Conservation (phyloP, 2,329 filamentous ascomycete genomes). For the Calonectria fujianensis region DNA sequence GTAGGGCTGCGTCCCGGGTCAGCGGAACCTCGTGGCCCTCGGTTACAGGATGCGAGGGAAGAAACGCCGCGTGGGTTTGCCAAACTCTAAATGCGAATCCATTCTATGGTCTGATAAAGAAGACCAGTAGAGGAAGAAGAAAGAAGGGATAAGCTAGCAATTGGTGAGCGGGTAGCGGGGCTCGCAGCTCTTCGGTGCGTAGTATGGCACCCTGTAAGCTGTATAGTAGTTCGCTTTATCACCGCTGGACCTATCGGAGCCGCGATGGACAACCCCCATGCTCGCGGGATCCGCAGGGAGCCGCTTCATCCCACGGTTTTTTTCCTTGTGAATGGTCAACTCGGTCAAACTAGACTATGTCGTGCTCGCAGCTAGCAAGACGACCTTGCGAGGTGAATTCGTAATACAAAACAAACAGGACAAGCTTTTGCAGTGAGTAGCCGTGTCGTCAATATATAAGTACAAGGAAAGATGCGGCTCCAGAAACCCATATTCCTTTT, state of each 20-base stretch:
- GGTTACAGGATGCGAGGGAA: background rate
- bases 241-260: conserved; percentile 10
- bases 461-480: conserved; percentile 31
- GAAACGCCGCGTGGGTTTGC: conserved; percentile 1
- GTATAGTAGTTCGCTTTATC: conserved; percentile 21
- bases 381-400: conserved; percentile 11
- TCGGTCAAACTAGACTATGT: conserved; percentile 22
- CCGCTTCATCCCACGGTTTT: conserved; percentile 12
- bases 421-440: background rate
- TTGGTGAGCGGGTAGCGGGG: conserved; percentile 4
- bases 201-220: too few species aligned
- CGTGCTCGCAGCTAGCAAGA: conserved; percentile 35
- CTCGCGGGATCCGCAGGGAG: conserved; percentile 1
- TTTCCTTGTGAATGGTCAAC: conserved; percentile 5
- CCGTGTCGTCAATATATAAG: conserved; percentile 15
- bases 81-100: conserved; percentile 17
- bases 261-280: conserved; percentile 1
- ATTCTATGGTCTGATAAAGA: conserved; percentile 9
- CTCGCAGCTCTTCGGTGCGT: background rate
- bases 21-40: conserved; percentile 22
- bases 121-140: background rate
- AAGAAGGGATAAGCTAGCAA: background rate
- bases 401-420: background rate
- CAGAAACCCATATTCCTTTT: background rate
- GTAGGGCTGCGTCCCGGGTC: conserved; percentile 13